Evolutionary conservation across 345 rosid genomes (phyloP).

Genomic region (Lenwebbia sp.): DNA sequence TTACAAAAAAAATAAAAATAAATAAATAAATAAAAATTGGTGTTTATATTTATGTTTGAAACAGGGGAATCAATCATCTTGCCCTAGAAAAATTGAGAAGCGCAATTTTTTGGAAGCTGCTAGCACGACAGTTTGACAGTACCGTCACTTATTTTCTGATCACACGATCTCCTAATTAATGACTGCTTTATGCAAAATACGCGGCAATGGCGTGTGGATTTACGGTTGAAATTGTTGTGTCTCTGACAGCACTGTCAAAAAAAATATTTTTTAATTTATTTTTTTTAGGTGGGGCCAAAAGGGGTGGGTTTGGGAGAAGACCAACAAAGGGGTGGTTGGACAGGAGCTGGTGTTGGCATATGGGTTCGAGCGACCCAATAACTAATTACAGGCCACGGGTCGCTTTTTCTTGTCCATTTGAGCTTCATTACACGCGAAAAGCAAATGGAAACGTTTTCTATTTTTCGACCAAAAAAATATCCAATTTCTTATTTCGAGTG

Average conservation of each 20-base stretch:
- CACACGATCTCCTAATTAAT: no score
- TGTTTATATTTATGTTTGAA: background rate
- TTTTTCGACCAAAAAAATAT: background rate
- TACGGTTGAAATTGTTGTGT: no score
- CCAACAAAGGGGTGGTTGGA: slow-evolving; percentile 13
- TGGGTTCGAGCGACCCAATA: slow-evolving; percentile 35
- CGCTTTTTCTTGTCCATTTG: slow-evolving; percentile 1
- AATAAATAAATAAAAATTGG: background rate
- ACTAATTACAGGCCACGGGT: slow-evolving; percentile 5
- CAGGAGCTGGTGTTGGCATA: slow-evolving; percentile 24
- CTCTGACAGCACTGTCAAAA: no score
- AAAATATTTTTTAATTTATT: no score
- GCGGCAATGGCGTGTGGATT: no score
- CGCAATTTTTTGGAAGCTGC: no score
- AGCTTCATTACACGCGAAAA: background rate
- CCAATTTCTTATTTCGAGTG: background rate
- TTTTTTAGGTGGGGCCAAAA: background rate
- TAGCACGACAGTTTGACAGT: no score
- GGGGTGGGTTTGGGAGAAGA: slow-evolving; percentile 2
- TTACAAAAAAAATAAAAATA: background rate
- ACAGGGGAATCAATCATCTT: background rate
- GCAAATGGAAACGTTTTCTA: background rate
- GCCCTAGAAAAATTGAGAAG: background rate
- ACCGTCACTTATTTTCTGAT: no score
- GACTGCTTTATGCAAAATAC: no score